Conservation (phyloP, 371 early-diverging fungal genomes). For the Mucor circinelloides region DNA sequence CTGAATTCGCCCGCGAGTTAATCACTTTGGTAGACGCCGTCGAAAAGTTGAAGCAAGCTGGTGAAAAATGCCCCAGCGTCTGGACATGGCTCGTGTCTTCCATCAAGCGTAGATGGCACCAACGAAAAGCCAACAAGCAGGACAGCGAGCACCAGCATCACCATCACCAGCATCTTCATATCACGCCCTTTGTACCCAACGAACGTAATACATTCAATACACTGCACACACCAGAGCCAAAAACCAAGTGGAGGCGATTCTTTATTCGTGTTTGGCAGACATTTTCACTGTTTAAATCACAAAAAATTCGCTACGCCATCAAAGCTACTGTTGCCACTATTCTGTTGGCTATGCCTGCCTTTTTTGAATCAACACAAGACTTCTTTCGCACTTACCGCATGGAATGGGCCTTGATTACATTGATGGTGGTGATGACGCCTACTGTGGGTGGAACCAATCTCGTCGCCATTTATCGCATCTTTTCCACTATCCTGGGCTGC, state of each 20-base stretch:
- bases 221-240: slow-evolving; percentile 69
- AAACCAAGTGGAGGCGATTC: slow-evolving; percentile 51
- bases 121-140: background rate
- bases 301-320: slow-evolving; percentile 71
- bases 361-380: slow-evolving; percentile 60
- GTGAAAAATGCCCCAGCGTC: slow-evolving; percentile 1
- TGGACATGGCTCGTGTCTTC: slow-evolving; percentile 18
- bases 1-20: slow-evolving; percentile 73
- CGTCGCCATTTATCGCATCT: slow-evolving; percentile 72
- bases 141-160: background rate
- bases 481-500: slow-evolving; percentile 76
- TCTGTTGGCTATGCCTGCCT: slow-evolving; percentile 67
- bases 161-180: slow-evolving; percentile 6
- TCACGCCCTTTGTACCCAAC: slow-evolving; percentile 43
- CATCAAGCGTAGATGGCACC: slow-evolving; percentile 2
- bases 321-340: slow-evolving; percentile 69
- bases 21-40: slow-evolving; percentile 57
- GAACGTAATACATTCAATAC: slow-evolving; percentile 58
- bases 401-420: slow-evolving; percentile 84
- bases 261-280: slow-evolving; percentile 65
- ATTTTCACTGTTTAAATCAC: slow-evolving; percentile 63
- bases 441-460: slow-evolving; percentile 85
- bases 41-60: slow-evolving; percentile 31
- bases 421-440: slow-evolving; percentile 85
- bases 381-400: slow-evolving; percentile 68